A percentile compares a stretch with the other conserved stretches of the same genome.
These are phyloP conservation scores for Asclepias syriaca DNA, from an alignment of 257 asterid genomes.

Conservation along the genomic window DNA sequence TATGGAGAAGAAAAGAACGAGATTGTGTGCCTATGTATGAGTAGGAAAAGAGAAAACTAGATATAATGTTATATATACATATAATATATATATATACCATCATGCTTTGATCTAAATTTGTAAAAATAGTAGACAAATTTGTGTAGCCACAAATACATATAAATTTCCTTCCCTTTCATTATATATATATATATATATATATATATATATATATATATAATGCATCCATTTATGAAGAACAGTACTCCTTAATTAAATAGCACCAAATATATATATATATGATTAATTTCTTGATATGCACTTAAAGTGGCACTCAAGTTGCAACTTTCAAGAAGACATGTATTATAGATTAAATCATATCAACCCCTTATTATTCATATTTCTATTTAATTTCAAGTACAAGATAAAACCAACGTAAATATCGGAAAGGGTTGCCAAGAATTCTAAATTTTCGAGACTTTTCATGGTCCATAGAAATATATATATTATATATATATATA, in stretches of 20 bases:
- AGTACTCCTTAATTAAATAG: too few relatives aligned
- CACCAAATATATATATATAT: neutral
- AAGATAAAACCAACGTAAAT: neutral
- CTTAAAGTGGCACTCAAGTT: neutral
- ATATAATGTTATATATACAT: neutral
- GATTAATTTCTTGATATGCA: neutral
- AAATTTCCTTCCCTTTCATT: too few relatives aligned
- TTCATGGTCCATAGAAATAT: conserved; percentile 16
- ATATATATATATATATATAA: too few relatives aligned
- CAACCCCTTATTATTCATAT: neutral
- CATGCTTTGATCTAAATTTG: neutral
- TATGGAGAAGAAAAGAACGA: too few relatives aligned
- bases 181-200: neutral
- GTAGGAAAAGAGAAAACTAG: neutral
- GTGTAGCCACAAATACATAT: neutral
- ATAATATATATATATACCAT: neutral
- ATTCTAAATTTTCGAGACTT: neutral
- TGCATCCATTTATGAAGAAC: too few relatives aligned
- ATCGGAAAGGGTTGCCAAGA: neutral
- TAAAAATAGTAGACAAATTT: neutral
- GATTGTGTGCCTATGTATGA: neutral
- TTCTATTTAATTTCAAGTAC: neutral
- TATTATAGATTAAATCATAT: neutral
- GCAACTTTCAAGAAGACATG: neutral
- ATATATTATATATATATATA: too few relatives aligned